Percentiles rank a stretch among this genome's conserved stretches.
These are phyloP conservation scores for Lactifluus echinatus DNA, from an alignment of 768 basidiomycete species.

Conservation along the genomic window DNA sequence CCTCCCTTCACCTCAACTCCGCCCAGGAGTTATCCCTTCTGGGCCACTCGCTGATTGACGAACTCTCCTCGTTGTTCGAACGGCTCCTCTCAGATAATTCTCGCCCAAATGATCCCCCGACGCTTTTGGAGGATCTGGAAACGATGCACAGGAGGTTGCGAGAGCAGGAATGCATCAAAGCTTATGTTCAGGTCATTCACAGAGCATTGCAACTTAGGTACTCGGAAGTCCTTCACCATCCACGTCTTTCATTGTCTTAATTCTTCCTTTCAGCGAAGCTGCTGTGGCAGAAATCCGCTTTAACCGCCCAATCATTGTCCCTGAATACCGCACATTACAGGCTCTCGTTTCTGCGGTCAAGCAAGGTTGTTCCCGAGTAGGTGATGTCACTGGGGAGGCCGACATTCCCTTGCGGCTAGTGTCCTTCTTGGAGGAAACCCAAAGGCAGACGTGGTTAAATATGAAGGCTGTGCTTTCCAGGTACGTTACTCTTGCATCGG, in stretches of 20 bases:
- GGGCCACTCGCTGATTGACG: constrained; percentile 70
- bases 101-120: constrained; percentile 42
- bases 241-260: not conserved
- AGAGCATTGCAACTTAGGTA: constrained; percentile 67
- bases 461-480: constrained; percentile 57
- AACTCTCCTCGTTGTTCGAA: constrained; percentile 56
- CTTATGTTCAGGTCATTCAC: constrained; percentile 69
- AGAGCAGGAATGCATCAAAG: constrained; percentile 66
- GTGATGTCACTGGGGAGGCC: constrained; percentile 36
- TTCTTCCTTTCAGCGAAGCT: constrained; percentile 38
- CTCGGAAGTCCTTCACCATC: not conserved
- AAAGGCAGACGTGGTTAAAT: constrained; percentile 65
- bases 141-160: constrained; percentile 65
- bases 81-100: constrained; percentile 53
- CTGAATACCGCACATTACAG: constrained; percentile 53
- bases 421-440: constrained; percentile 50
- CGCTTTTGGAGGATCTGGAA: constrained; percentile 77
- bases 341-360: constrained; percentile 47
- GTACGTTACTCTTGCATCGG: constrained; percentile 30
- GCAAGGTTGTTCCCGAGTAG: constrained; percentile 36
- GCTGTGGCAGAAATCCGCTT: constrained; percentile 46
- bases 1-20: constrained; percentile 43
- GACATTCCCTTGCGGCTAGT: constrained; percentile 47
- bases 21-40: constrained; percentile 71
- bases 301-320: constrained; percentile 34